These are phyloP conservation scores for Saccharomycopsis sp. DNA, from an alignment of 805 yeast genomes.

Conservation along the genomic window DNA sequence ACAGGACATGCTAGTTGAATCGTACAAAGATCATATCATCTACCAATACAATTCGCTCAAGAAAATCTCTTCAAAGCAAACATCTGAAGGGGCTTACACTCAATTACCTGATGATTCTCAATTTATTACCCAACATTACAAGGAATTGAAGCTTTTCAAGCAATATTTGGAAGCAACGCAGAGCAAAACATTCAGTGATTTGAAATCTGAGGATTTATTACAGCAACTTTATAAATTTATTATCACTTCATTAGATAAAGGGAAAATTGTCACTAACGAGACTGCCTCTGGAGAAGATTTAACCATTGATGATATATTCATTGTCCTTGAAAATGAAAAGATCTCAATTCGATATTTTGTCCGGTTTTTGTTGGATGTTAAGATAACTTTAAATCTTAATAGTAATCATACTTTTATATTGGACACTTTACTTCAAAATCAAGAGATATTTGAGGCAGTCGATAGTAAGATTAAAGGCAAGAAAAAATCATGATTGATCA, in stretches of 20 bases:
- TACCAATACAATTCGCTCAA: conserved; percentile 12
- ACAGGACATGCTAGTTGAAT: background rate
- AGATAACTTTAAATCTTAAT: conserved; percentile 40
- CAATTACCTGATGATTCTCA: conserved; percentile 50
- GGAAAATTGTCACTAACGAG: conserved; percentile 1
- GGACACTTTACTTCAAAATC: conserved; percentile 49
- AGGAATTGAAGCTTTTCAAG: conserved; percentile 32
- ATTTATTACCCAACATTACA: conserved; percentile 43
- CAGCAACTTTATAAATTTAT: conserved; percentile 34
- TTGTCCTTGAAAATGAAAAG: conserved; percentile 19
- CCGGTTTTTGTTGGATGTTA: conserved; percentile 36
- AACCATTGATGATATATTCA: conserved; percentile 15
- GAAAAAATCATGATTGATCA: background rate
- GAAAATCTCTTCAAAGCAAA: conserved; percentile 8
- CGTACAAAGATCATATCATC: conserved; percentile 10
- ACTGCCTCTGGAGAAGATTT: background rate
- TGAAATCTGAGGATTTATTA: conserved; percentile 34
- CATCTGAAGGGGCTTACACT: conserved; percentile 26
- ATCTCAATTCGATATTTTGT: conserved; percentile 27
- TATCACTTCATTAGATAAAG: conserved; percentile 21
- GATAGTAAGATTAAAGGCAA: conserved; percentile 26
- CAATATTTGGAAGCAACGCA: conserved; percentile 24
- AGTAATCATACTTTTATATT: conserved; percentile 54
- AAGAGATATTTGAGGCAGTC: conserved; percentile 38
- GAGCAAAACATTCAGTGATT: conserved; percentile 28